Evolutionary conservation across 768 basidiomycete genomes (phyloP).

Genomic region (Suillus plorans): DNA sequence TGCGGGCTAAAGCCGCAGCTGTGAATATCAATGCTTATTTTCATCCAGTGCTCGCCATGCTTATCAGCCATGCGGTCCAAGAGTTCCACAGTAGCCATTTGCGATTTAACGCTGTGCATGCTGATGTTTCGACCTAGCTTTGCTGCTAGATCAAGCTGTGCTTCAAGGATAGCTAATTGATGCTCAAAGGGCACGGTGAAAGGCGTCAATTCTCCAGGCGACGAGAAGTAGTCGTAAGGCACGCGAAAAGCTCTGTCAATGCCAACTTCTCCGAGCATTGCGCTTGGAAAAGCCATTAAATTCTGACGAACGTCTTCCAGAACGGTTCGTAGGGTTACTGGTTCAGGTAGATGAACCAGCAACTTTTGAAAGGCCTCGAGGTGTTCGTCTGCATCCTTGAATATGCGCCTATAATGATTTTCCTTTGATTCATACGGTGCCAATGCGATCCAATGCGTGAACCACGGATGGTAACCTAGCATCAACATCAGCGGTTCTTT

Average conservation of each 20-base stretch:
- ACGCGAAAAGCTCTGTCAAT: slow-evolving; percentile 81
- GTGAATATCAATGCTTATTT: slow-evolving; percentile 85
- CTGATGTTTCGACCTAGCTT: slow-evolving; percentile 77
- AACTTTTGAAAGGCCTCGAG: slow-evolving; percentile 52
- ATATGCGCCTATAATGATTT: slow-evolving; percentile 73
- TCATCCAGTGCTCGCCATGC: slow-evolving; percentile 56
- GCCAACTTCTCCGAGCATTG: slow-evolving; percentile 94
- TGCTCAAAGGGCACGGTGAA: slow-evolving; percentile 81
- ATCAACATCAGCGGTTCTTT: slow-evolving; percentile 9
- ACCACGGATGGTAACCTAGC: slow-evolving; percentile 96
- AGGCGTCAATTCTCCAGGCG: slow-evolving; percentile 60
- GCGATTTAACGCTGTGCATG: slow-evolving; percentile 83
- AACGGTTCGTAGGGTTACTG: slow-evolving; percentile 58
- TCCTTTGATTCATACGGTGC: slow-evolving; percentile 48
- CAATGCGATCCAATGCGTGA: slow-evolving; percentile 72
- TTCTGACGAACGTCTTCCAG: slow-evolving; percentile 58
- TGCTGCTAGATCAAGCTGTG: slow-evolving; percentile 84
- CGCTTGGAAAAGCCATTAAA: slow-evolving; percentile 58
- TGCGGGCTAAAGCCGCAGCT: slow-evolving; percentile 84
- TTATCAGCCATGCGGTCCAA: slow-evolving; percentile 57
- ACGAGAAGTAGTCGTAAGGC: slow-evolving; percentile 53
- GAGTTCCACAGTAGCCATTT: slow-evolving; percentile 65
- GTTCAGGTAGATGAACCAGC: slow-evolving; percentile 69
- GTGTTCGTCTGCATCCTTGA: slow-evolving; percentile 44
- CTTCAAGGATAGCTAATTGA: slow-evolving; percentile 77